Evolutionary conservation across 495 filamentous ascomycete genomes (phyloP).

Genomic region (Chaetomium fimeti): DNA sequence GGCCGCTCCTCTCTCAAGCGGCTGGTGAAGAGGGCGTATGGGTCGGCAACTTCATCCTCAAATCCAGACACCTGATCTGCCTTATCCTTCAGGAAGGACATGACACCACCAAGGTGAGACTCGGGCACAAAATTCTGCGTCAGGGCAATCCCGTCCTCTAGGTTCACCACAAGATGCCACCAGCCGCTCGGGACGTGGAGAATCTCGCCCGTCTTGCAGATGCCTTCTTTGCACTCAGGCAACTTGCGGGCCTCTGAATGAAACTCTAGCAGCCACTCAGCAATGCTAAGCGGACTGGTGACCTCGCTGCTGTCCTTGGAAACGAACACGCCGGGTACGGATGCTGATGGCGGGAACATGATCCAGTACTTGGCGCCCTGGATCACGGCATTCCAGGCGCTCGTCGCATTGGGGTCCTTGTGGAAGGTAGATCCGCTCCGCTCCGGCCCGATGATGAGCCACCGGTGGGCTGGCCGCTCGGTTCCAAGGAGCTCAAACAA

Average conservation of each 20-base stretch:
- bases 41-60: slow-evolving; percentile 65
- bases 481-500: slow-evolving; percentile 78
- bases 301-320: slow-evolving; percentile 92
- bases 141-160: slow-evolving; percentile 78
- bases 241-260: slow-evolving; percentile 80
- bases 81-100: slow-evolving; percentile 82
- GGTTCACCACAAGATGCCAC: slow-evolving; percentile 96
- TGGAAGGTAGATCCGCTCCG: slow-evolving; percentile 94
- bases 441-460: slow-evolving; percentile 89
- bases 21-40: slow-evolving; percentile 72
- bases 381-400: slow-evolving; percentile 95
- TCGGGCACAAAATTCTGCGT: slow-evolving; percentile 95
- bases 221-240: slow-evolving; percentile 79
- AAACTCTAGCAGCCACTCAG: slow-evolving; percentile 91
- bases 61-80: slow-evolving; percentile 86
- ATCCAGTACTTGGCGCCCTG: slow-evolving; percentile 97
- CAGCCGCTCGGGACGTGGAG: slow-evolving; percentile 89
- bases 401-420: slow-evolving; percentile 69
- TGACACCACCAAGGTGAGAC: slow-evolving; percentile 66
- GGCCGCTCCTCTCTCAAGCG: slow-evolving; percentile 64
- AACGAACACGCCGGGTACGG: slow-evolving; percentile 81
- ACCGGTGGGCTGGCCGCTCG: slow-evolving; percentile 81
- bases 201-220: slow-evolving; percentile 85
- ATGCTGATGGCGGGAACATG: slow-evolving; percentile 67
- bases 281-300: slow-evolving; percentile 89